Base-by-base conservation (phyloP, 2,329 filamentous ascomycete genomes). In the Epichloe amarillans region DNA sequence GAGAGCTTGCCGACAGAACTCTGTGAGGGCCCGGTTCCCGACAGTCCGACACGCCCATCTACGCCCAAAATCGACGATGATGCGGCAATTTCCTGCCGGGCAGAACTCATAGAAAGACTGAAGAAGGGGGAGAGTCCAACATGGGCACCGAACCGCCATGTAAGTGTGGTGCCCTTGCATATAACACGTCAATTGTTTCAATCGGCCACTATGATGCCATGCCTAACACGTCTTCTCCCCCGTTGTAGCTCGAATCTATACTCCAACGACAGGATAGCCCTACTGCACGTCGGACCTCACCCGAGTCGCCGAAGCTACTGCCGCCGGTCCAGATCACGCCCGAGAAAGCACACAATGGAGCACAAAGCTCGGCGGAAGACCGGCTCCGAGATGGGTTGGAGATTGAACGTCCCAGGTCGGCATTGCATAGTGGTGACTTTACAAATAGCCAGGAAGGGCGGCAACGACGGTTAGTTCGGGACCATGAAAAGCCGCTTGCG, bases 321-420 rank as follows among this genome's bases (percentile, higher is more conserved):
- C 72, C 74, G 2, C 61, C 75, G 3, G 69, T 69, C 8, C 68
- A 70, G 44, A 72, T 77, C 53, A 72, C 72, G 2, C 73, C 73
- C 3, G 72, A 74, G 54, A 74, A 68, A 56, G 14, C 35, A 15
- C 60, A 52, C 42, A 59, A 58, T 38, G 60, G 61, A 41, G 54
- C 57, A 15, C 26, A 38, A 17, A 53, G 58, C 36, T 53, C 59
- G 19, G 52, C 58, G 7, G 66, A 70, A 44, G 68, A 72, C 52
- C 70, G 72, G 54, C 58, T 77, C 44, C 70, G 71, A 53, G 72
- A 79, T 52, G 77, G 81, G 5, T 62, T 79, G 55, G 77, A 80
- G 55, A 91, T 95, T 55, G 84, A 90, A 64, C 79, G 90, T 49
- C 91, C 91, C 45, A 76, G 86, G 50, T 97, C 91, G 35, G 82